Base-by-base conservation (phyloP, 257 asterid species). In the Petunia secreta region DNA sequence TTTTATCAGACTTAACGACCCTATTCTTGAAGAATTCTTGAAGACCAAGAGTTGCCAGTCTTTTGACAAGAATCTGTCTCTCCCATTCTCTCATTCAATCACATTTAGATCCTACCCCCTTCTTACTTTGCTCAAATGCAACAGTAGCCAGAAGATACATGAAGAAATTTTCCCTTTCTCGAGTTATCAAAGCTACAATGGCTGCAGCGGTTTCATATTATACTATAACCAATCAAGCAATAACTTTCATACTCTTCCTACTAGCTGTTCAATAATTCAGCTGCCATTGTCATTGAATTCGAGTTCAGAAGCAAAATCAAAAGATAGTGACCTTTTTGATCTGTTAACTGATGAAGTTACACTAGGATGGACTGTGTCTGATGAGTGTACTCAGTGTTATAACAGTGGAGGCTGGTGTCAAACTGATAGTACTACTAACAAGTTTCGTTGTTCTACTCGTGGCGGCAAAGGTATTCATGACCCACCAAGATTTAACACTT, bases 281-380 rank as follows among this genome's bases (percentile, higher is more conserved):
- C 34, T 77, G 74, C 81, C 81, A 2, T 25, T 44, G 25, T 36
- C 57, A 6, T 11, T n/a, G n/a, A n/a, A n/a, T n/a, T n/a, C 57
- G 36, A 15, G 50, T 53, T 39, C 39, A 14, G 62, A 62, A 53
- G 25, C 52, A 41, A 77, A 34, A 65, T 16, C 39, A 2, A 25
- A 41, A 15, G 53, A 16, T 14, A 65, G 7, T 4, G 71, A 39
- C 60, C n/a, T 65, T 15, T 77, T 77, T 3, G 74, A 53, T 44
- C 2, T 77, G 50, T 14, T 77, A 48, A 37, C 66, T 9, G 74
- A 73, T 43, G 41, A 50, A 4, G 66, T 77, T 77, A 2, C 34
- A 9, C 43, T 77, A 10, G 81, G 68, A 60, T 77, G 81, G 81
- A 34, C 14, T 8, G 0, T 77, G 2, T 77, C 81, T 77, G 48